Conservation (phyloP, 2,329 filamentous ascomycete genomes). For the Scedosporium boydii region DNA sequence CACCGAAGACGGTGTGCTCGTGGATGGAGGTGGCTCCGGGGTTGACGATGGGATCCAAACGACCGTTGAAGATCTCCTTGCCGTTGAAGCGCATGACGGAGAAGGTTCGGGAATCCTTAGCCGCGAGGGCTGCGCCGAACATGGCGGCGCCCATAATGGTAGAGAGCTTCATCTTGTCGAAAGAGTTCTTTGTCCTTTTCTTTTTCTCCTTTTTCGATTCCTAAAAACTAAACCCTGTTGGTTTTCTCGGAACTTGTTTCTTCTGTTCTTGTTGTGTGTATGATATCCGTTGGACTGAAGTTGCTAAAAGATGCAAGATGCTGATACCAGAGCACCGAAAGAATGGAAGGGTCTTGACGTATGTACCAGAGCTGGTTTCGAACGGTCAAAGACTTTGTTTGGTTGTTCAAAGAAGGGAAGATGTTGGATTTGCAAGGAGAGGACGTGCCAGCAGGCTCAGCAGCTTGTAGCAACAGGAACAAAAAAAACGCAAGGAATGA, state of each 20-base stretch:
- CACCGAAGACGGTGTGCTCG: conserved; percentile 63
- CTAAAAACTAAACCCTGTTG: neutral
- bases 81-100: conserved; percentile 65
- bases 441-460: conserved; percentile 6
- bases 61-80: conserved; percentile 50
- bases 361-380: neutral
- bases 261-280: neutral
- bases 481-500: neutral
- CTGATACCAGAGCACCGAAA: conserved; percentile 4
- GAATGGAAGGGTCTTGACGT: neutral
- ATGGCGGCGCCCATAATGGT: conserved; percentile 24
- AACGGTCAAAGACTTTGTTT: neutral
- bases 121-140: conserved; percentile 25
- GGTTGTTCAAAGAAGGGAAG: neutral
- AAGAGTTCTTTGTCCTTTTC: neutral
- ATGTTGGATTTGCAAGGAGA: neutral
- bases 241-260: neutral
- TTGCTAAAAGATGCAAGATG: neutral
- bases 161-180: conserved; percentile 5
- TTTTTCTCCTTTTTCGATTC: neutral
- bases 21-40: conserved; percentile 51
- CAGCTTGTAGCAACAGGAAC: neutral
- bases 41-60: conserved; percentile 58
- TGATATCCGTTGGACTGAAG: neutral
- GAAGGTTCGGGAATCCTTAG: conserved; percentile 43